phyloP scores from a whole-genome alignment of 2,329 filamentous ascomycete genomes.

The Cercospora sojina region DNA sequence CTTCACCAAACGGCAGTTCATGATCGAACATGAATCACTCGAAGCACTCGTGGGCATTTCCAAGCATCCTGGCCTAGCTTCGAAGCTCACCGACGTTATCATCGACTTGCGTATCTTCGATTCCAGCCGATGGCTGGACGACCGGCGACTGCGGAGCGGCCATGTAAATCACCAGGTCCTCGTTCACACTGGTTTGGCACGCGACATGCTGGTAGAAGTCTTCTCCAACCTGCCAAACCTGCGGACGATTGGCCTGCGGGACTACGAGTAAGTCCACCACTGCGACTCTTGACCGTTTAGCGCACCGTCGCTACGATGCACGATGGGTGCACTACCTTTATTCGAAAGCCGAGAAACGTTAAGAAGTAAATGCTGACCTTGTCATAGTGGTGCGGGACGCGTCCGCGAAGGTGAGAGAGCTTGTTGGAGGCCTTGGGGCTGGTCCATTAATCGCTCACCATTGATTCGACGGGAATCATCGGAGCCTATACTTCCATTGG shows the following conservation, averaged over 20 bases:
- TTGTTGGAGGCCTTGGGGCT: slow-evolving; percentile 58
- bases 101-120: slow-evolving; percentile 45
- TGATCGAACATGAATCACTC: slow-evolving; percentile 59
- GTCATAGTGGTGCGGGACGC: slow-evolving; percentile 44
- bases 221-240: slow-evolving; percentile 57
- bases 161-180: slow-evolving; percentile 27
- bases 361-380: background rate
- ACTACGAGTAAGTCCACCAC: slow-evolving; percentile 47
- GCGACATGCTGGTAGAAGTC: slow-evolving; percentile 57
- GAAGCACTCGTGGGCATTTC: slow-evolving; percentile 50
- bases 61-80: slow-evolving; percentile 40
- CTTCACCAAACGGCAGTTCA: slow-evolving; percentile 66
- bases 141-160: slow-evolving; percentile 17
- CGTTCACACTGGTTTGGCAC: slow-evolving; percentile 48
- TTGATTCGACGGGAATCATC: background rate
- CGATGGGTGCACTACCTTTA: background rate
- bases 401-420: slow-evolving; percentile 48
- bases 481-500: slow-evolving; percentile 21
- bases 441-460: slow-evolving; percentile 12
- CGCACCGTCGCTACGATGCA: background rate
- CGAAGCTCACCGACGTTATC: slow-evolving; percentile 51
- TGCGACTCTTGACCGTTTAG: background rate
- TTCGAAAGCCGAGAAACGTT: background rate
- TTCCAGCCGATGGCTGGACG: slow-evolving; percentile 9
- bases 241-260: slow-evolving; percentile 58